Conservation (phyloP, 2,329 filamentous ascomycete species). For the Hawksworthiomyces lignivorus region DNA sequence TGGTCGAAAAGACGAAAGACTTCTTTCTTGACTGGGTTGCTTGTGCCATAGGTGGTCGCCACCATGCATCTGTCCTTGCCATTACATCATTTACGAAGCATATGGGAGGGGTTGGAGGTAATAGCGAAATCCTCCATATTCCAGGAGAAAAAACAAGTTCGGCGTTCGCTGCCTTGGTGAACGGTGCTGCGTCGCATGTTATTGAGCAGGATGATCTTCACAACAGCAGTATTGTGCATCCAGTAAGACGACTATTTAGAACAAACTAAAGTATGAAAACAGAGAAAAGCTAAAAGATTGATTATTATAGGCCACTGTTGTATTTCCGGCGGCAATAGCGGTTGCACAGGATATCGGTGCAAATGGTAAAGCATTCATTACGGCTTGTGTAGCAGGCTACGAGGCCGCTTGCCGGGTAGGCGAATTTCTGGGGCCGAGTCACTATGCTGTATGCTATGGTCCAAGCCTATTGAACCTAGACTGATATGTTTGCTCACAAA, state of each 20-base stretch:
- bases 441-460: constrained; percentile 1
- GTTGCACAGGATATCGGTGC: constrained; percentile 1
- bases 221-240: constrained; percentile 5
- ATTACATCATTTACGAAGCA: neutral
- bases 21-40: constrained; percentile 4
- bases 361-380: neutral
- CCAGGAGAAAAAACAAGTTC: neutral
- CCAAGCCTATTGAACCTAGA: neutral
- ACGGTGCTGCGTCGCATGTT: too few species aligned
- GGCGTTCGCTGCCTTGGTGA: too few species aligned
- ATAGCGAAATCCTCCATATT: neutral
- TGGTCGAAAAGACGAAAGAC: constrained; percentile 3
- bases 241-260: neutral
- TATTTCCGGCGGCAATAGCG: constrained; percentile 5
- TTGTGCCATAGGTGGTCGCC: neutral
- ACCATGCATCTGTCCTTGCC: constrained; percentile 2
- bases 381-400: constrained; percentile 4
- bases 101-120: neutral
- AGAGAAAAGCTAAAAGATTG: too few species aligned
- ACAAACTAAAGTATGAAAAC: neutral
- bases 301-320: constrained; percentile 3
- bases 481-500: too few species aligned
- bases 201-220: too few species aligned
- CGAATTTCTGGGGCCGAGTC: neutral
- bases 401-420: constrained; percentile 5